Base-by-base conservation (phyloP, 345 rosid genomes). In the Eucalyptus victrix region DNA sequence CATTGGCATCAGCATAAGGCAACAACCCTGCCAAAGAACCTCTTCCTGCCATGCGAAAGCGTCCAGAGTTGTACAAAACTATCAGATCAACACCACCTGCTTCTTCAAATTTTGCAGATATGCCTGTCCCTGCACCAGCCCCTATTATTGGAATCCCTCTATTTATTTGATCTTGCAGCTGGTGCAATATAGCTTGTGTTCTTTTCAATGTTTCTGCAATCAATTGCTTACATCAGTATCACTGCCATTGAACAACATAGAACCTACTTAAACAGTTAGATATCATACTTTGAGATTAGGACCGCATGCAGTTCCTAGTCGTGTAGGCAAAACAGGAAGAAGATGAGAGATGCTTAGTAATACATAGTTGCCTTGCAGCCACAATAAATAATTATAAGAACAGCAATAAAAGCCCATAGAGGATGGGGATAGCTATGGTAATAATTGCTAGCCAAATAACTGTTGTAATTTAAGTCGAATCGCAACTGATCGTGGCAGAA, bases 41-140 rank as follows among this genome's bases (percentile, higher is more conserved):
- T 92, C 99, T 96, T 92, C 99, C 98, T 40, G 99, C 98, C 99
- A 97, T 97, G 87, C 97, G 97, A 93, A 97, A 97, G 86, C 99
- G 98, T 56, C 99, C 99, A 32, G 99, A 97, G 91, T 97, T 97
- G 92, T 97, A 97, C 90, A 97, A 58, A 42, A 97, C 96, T 90
- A 97, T 95, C 92, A 97, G 86, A 93, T 96, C 99, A 89, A 95
- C 98, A 44, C 99, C 99, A 89, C 99, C 99, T 90, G 99, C 98
- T 93, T 97, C 99, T 92, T 97, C 99, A 91, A 97, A 97, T 94
- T 97, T 97, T 60, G 99, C 98, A 44, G 99, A 97, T 94, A 97
- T 97, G 89, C 99, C 99, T 12, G 99, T 97, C 89, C 99, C 99
- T 87, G 99, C 99, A 91, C 99, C 99, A 91, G 97, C 99, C 87